A percentile compares a stretch with the other conserved stretches of the same genome.
These are phyloP conservation scores for Petasospora fabianii DNA, from an alignment of 1,139 yeast genomes.

Conservation along the genomic window DNA sequence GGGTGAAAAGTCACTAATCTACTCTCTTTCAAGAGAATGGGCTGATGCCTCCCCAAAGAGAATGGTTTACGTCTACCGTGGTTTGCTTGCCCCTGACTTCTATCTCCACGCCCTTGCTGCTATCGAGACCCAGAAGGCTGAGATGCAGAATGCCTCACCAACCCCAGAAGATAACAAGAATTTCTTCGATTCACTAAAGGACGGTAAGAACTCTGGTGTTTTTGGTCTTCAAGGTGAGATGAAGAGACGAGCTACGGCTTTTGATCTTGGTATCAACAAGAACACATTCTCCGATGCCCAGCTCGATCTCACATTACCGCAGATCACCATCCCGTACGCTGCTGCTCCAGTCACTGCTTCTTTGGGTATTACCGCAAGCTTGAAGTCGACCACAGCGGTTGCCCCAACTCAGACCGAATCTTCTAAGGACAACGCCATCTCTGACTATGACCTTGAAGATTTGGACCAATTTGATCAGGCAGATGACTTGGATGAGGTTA, in stretches of 20 bases:
- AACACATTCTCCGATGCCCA: constrained; percentile 41
- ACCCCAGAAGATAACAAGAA: constrained; percentile 19
- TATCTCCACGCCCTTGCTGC: constrained; percentile 64
- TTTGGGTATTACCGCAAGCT: constrained; percentile 28
- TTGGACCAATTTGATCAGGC: constrained; percentile 43
- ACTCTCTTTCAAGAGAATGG: constrained; percentile 82
- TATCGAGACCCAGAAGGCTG: constrained; percentile 26
- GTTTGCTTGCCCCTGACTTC: constrained; percentile 67
- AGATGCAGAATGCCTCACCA: constrained; percentile 14
- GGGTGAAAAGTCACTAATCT: constrained; percentile 66
- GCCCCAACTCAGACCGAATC: constrained; percentile 1
- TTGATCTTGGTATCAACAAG: constrained; percentile 25
- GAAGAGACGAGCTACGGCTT: constrained; percentile 29
- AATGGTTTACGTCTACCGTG: constrained; percentile 84
- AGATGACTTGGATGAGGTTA: constrained; percentile 37
- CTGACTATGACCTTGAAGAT: constrained; percentile 34
- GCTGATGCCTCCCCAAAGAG: constrained; percentile 84
- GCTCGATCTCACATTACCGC: constrained; percentile 44
- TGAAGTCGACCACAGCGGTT: constrained; percentile 4
- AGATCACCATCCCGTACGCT: constrained; percentile 63
- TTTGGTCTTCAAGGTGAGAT: constrained; percentile 17
- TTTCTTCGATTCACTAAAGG: constrained; percentile 13
- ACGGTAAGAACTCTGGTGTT: constrained; percentile 5
- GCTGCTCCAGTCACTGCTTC: constrained; percentile 79
- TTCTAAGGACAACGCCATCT: constrained; percentile 15